A percentile compares a stretch with the other conserved stretches of the same genome.
Evolutionary conservation across 345 rosid genomes (phyloP).

Genomic region (Salix purpurea): DNA sequence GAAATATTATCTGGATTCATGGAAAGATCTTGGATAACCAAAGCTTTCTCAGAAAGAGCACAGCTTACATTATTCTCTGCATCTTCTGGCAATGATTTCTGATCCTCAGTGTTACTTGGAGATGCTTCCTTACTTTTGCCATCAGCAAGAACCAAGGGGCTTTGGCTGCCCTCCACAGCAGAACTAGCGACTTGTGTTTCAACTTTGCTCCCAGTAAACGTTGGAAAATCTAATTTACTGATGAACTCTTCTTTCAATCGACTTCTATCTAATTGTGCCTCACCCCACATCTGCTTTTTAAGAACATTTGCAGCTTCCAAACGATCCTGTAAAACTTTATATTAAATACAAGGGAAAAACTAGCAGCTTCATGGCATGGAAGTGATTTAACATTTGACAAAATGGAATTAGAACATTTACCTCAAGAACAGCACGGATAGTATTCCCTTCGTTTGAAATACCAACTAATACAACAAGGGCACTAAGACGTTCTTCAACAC

Average conservation of each 20-base stretch:
- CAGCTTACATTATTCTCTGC: constrained; percentile 42
- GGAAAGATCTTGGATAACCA: constrained; percentile 43
- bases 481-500: constrained; percentile 92
- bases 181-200: constrained; percentile 44
- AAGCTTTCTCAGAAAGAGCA: constrained; percentile 40
- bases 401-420: constrained; percentile 33
- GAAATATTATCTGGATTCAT: constrained; percentile 48
- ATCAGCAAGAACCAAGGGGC: constrained; percentile 38
- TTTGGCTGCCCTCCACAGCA: constrained; percentile 41
- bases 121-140: constrained; percentile 44
- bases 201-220: constrained; percentile 40
- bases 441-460: constrained; percentile 91
- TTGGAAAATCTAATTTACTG: constrained; percentile 49
- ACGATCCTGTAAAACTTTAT: constrained; percentile 63
- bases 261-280: constrained; percentile 88
- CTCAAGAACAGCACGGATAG: constrained; percentile 88
- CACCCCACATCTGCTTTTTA: constrained; percentile 98
- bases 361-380: neutral
- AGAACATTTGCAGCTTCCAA: constrained; percentile 95
- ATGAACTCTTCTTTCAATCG: constrained; percentile 66
- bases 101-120: constrained; percentile 49
- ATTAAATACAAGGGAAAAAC: constrained; percentile 10
- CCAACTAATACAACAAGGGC: constrained; percentile 81
- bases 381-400: constrained; percentile 7
- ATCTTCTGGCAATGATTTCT: constrained; percentile 42